Conservation (phyloP, 257 asterid species). For the Ilex asprella region DNA sequence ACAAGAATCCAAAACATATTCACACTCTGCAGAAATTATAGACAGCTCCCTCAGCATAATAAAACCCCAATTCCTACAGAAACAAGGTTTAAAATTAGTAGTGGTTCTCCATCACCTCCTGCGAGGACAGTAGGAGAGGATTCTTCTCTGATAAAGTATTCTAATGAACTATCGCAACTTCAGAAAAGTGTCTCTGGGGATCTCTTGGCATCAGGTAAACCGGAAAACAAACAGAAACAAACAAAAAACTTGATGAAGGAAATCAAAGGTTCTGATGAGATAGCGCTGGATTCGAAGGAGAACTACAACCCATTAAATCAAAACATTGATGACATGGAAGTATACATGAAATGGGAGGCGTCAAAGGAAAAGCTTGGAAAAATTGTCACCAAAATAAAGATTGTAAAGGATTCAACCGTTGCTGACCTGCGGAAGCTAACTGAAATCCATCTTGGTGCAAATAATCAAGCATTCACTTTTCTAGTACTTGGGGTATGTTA, state of each 20-base stretch:
- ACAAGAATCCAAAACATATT: conserved; percentile 57
- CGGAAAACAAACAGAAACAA: conserved; percentile 13
- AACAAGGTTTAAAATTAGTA: conserved; percentile 7
- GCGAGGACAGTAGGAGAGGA: no score
- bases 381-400: conserved; percentile 50
- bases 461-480: conserved; percentile 52
- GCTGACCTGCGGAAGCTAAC: conserved; percentile 80
- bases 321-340: conserved; percentile 30
- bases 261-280: conserved; percentile 14
- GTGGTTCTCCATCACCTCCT: no score
- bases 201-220: conserved; percentile 7
- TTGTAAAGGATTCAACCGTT: conserved; percentile 54
- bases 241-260: conserved; percentile 14
- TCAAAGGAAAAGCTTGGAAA: conserved; percentile 68
- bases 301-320: conserved; percentile 29
- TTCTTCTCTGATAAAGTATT: conserved; percentile 7
- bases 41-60: conserved; percentile 38
- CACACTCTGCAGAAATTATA: conserved; percentile 56
- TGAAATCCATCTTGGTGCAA: conserved; percentile 60
- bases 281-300: conserved; percentile 28
- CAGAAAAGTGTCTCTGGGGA: conserved; percentile 14
- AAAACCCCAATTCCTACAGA: conserved; percentile 21
- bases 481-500: conserved; percentile 50
- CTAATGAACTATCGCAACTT: conserved; percentile 11
- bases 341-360: conserved; percentile 79